These are phyloP conservation scores for Stylosanthes scabra DNA, from an alignment of 331 rosid species.

Conservation along the genomic window DNA sequence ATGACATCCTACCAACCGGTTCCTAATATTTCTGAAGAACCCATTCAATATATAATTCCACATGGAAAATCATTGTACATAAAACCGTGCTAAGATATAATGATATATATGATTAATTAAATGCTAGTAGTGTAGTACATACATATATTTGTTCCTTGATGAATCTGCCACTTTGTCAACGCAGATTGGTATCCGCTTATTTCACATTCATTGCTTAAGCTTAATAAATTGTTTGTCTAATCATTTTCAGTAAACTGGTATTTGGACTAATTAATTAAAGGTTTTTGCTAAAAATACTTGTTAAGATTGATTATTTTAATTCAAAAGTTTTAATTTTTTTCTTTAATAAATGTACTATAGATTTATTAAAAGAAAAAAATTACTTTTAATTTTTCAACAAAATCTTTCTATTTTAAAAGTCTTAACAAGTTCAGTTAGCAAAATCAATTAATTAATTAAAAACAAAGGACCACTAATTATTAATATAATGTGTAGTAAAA, in stretches of 20 bases:
- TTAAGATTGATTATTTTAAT: too few relatives aligned
- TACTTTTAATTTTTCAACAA: too few relatives aligned
- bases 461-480: too few relatives aligned
- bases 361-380: too few relatives aligned
- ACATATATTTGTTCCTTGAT: not conserved
- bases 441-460: too few relatives aligned
- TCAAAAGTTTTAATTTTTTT: too few relatives aligned
- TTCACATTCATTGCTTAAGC: conserved; percentile 15
- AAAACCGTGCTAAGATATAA: not conserved
- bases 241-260: conserved; percentile 15
- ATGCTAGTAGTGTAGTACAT: not conserved
- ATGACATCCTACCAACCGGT: conserved; percentile 40
- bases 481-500: too few relatives aligned
- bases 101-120: not conserved
- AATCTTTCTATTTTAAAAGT: too few relatives aligned
- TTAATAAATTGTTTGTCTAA: conserved; percentile 8
- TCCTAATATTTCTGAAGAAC: not conserved
- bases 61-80: not conserved
- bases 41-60: conserved; percentile 9
- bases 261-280: not conserved
- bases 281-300: too few relatives aligned
- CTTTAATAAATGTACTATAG: too few relatives aligned
- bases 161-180: conserved; percentile 15
- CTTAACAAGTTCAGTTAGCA: too few relatives aligned
- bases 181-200: not conserved